These are phyloP conservation scores for Rosellinia necatrix DNA, from an alignment of 2,329 filamentous ascomycete species.

Conservation along the genomic window DNA sequence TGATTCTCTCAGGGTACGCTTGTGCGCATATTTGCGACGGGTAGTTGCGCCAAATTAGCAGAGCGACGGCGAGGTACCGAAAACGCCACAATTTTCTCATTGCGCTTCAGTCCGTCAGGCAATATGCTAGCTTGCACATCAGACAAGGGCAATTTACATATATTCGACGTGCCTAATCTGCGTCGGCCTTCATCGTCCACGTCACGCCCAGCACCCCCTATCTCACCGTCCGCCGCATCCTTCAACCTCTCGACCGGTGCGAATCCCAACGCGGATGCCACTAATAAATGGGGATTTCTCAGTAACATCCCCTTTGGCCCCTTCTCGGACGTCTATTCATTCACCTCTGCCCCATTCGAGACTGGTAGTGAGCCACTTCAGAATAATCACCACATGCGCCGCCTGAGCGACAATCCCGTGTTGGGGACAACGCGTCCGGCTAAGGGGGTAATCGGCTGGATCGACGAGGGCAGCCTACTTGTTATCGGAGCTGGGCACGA, in stretches of 20 bases:
- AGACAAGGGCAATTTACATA: slow-evolving; percentile 93
- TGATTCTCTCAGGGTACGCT: slow-evolving; percentile 70
- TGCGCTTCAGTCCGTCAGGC: slow-evolving; percentile 84
- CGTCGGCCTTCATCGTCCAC: slow-evolving; percentile 40
- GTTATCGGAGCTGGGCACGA: slow-evolving; percentile 81
- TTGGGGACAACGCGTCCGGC: slow-evolving; percentile 63
- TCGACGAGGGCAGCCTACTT: slow-evolving; percentile 71
- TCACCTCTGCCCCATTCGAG: slow-evolving; percentile 79
- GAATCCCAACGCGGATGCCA: slow-evolving; percentile 51
- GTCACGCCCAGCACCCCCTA: slow-evolving; percentile 27
- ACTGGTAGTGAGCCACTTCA: slow-evolving; percentile 72
- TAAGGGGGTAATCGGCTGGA: slow-evolving; percentile 88
- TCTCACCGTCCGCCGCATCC: slow-evolving; percentile 19
- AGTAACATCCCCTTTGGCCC: slow-evolving; percentile 85
- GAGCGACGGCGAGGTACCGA: slow-evolving; percentile 91
- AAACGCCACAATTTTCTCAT: slow-evolving; percentile 81
- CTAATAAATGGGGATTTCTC: slow-evolving; percentile 83
- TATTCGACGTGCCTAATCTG: slow-evolving; percentile 80
- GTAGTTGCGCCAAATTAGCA: slow-evolving; percentile 77
- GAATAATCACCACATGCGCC: slow-evolving; percentile 44
- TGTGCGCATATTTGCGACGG: slow-evolving; percentile 81
- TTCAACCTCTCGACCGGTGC: slow-evolving; percentile 26
- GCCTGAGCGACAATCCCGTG: slow-evolving; percentile 43
- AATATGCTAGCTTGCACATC: slow-evolving; percentile 87
- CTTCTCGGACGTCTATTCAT: slow-evolving; percentile 89